Base-by-base conservation (phyloP, 2,329 filamentous ascomycete genomes). In the Claviceps lovelessii region DNA sequence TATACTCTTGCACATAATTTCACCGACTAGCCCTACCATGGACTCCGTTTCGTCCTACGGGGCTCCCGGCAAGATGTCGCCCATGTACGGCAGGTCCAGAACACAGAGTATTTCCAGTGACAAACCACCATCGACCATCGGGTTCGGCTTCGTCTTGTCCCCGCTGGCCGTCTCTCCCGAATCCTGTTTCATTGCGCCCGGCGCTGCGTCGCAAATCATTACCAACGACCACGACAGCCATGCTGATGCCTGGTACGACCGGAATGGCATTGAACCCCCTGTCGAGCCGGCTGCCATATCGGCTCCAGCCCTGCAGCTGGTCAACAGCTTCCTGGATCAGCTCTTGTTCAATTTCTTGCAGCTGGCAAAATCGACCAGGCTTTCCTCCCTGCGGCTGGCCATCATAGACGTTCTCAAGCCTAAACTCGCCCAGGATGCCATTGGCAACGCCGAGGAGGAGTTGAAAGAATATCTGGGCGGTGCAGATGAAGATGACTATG, bases 241-340 rank as follows among this genome's bases (percentile, higher is more conserved):
- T 64, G 78, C 83, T 56, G 81, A 83, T 61, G 75, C 82, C 52
- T 84, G 84, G 76, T 81, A 83, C 63, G 81, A 87, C 63, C 79
- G 85, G 58, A 78, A 86, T 60, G 81, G 81, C 52, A 76, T 84
- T 54, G 79, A 84, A 60, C 77, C 80, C 1, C 79, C 80, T 5
- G 77, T 78, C 55, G 84, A 87, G 61, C 81, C 84, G 19, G 86
- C 86, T 19, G 67, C 85, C 51, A 86, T 95, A 55, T 85, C 89
- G 1, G 75, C 78, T 2, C 77, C 79, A 33, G 88, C 93, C 0
- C 74, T 97, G 42, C 76, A 78, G 46, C 78, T 95, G 10, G 80
- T 96, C 65, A 98, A 98, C 71, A 83, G 80, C 63, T 98, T 98
- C 65, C 80, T 98, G 58, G 93, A 98, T 68, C 88, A 96, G 65